phyloP scores from a whole-genome alignment of 805 yeast species.

The Suhomyces prunicola region DNA sequence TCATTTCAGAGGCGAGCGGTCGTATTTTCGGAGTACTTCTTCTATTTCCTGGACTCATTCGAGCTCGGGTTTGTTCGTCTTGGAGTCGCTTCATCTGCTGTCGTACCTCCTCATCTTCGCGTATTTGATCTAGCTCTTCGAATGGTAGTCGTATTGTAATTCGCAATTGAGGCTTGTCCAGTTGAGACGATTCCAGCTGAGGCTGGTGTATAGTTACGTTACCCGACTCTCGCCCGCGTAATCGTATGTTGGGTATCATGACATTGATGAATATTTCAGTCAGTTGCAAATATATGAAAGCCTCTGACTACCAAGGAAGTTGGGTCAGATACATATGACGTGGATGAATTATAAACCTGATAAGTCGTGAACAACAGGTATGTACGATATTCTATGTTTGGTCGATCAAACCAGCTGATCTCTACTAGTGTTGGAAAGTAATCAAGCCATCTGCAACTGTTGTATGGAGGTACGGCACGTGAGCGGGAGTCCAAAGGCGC shows the following conservation, averaged over 20 bases:
- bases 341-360: background rate
- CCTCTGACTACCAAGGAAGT: background rate
- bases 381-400: background rate
- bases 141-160: background rate
- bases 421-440: background rate
- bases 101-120: background rate
- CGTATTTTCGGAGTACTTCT: background rate
- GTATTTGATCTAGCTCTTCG: background rate
- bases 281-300: background rate
- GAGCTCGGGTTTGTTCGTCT: background rate
- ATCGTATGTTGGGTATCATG: constrained; percentile 11
- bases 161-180: background rate
- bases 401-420: background rate
- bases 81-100: background rate
- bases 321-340: background rate
- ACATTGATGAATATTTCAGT: background rate
- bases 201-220: background rate
- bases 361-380: background rate
- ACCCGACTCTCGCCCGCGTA: background rate
- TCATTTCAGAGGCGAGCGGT: background rate
- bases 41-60: background rate
- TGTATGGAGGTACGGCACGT: background rate
- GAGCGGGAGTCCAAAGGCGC: background rate
- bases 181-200: background rate
- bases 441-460: background rate